Evolutionary conservation across 2,329 filamentous ascomycete genomes (phyloP).

Genomic region (Coniochaeta ligniaria): DNA sequence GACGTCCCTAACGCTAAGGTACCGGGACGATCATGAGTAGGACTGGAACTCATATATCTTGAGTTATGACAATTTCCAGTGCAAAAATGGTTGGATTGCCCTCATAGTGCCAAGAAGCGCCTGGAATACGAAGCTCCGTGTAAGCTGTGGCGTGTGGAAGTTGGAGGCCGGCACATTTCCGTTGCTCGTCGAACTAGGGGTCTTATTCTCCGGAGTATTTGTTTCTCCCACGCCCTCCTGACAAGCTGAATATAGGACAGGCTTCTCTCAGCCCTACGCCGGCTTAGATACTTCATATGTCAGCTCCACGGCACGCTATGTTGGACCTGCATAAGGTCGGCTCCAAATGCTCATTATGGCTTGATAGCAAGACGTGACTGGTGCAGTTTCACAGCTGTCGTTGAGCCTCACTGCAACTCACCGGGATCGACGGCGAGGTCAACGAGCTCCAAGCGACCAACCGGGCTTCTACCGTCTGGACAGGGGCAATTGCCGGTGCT

Average conservation of each 20-base stretch:
- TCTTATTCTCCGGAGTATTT: too few species aligned
- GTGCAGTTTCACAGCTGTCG: background rate
- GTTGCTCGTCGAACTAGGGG: too few species aligned
- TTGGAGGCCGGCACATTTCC: too few species aligned
- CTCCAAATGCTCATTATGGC: background rate
- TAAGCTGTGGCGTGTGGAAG: too few species aligned
- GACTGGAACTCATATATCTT: background rate
- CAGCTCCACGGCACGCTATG: too few species aligned
- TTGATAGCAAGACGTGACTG: background rate
- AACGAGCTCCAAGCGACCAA: background rate
- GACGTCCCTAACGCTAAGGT: background rate
- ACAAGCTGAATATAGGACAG: too few species aligned
- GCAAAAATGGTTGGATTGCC: background rate
- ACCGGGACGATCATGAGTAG: background rate
- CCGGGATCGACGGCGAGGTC: background rate
- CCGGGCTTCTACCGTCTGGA: background rate
- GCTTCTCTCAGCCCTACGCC: too few species aligned
- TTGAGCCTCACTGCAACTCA: background rate
- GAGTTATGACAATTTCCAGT: background rate
- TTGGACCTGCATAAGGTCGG: background rate
- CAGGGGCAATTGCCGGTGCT: background rate
- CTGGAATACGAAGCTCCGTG: background rate
- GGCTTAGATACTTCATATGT: too few species aligned
- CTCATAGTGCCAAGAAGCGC: background rate
- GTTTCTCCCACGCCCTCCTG: too few species aligned